Percentiles rank a stretch among this genome's conserved stretches.
These are phyloP conservation scores for Nicotiana sylvestris DNA, from an alignment of 257 asterid genomes.

Conservation along the genomic window DNA sequence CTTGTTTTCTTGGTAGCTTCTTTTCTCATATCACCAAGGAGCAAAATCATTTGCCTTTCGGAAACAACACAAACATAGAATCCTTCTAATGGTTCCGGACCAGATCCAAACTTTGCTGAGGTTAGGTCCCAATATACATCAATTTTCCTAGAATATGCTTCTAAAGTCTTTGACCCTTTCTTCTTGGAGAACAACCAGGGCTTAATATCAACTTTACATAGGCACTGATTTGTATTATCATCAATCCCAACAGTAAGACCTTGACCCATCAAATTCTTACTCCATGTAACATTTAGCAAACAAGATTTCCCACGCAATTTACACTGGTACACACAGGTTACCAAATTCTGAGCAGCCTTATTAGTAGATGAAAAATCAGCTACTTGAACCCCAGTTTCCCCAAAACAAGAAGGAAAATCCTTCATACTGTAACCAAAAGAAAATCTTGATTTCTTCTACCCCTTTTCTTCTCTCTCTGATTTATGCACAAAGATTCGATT, in stretches of 20 bases:
- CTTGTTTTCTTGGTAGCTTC: slow-evolving; percentile 41
- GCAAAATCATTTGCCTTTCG: slow-evolving; percentile 31
- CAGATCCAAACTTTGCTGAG: slow-evolving; percentile 44
- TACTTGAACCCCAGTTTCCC: slow-evolving; percentile 55
- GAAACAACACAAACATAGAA: slow-evolving; percentile 39
- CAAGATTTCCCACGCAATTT: slow-evolving; percentile 37
- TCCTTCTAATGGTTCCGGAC: slow-evolving; percentile 41
- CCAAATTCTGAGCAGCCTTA: slow-evolving; percentile 42
- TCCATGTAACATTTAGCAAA: slow-evolving; percentile 38
- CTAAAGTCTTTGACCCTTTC: slow-evolving; percentile 46
- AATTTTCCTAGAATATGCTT: slow-evolving; percentile 34
- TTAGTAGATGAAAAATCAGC: slow-evolving; percentile 42
- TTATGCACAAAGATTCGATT: slow-evolving; percentile 18
- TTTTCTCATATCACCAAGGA: slow-evolving; percentile 41
- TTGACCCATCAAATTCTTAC: slow-evolving; percentile 52
- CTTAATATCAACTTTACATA: slow-evolving; percentile 46
- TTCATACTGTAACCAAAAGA: slow-evolving; percentile 23
- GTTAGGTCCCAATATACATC: slow-evolving; percentile 46
- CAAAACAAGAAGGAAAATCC: slow-evolving; percentile 55
- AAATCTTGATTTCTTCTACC: background rate
- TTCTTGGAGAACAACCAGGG: slow-evolving; percentile 48
- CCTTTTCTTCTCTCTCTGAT: background rate
- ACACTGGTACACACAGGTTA: slow-evolving; percentile 37
- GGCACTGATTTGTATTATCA: slow-evolving; percentile 31
- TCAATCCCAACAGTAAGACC: slow-evolving; percentile 41